Percentiles rank a stretch among this genome's conserved stretches.
phyloP scores from a whole-genome alignment of 371 early-diverging fungal species.

The Mucor saturninus region DNA sequence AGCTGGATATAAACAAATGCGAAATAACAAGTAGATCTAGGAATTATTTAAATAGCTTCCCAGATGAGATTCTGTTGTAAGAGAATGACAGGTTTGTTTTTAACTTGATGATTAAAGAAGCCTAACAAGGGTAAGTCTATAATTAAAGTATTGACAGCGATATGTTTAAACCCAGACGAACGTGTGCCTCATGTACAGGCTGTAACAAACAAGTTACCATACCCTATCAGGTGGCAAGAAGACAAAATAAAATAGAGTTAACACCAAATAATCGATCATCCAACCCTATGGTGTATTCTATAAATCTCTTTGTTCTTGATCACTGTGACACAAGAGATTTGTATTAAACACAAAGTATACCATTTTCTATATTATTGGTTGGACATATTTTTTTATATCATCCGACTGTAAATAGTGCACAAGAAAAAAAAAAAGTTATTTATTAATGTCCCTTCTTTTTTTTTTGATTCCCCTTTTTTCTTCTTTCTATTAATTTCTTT shows the following conservation, averaged over 20 bases:
- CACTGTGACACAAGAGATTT: background rate
- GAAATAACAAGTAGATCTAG: too few relatives aligned
- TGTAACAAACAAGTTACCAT: background rate
- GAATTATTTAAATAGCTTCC: too few relatives aligned
- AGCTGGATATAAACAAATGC: too few relatives aligned
- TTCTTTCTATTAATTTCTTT: background rate
- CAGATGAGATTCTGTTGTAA: too few relatives aligned
- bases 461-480: background rate
- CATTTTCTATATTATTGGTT: background rate
- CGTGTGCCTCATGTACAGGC: background rate
- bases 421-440: background rate
- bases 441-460: background rate
- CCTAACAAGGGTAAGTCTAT: background rate
- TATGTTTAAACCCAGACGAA: background rate
- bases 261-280: background rate
- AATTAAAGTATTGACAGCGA: background rate
- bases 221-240: background rate
- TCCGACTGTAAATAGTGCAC: background rate
- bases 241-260: background rate
- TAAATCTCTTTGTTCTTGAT: background rate
- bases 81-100: too few relatives aligned
- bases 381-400: background rate
- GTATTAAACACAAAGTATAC: background rate
- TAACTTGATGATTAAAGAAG: too few relatives aligned
- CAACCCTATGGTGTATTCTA: background rate